Evolutionary conservation across 2,329 filamentous ascomycete genomes (phyloP), one percentile per base, ranked within the genome.

Genomic region (Pochonia chlamydosporia): DNA sequence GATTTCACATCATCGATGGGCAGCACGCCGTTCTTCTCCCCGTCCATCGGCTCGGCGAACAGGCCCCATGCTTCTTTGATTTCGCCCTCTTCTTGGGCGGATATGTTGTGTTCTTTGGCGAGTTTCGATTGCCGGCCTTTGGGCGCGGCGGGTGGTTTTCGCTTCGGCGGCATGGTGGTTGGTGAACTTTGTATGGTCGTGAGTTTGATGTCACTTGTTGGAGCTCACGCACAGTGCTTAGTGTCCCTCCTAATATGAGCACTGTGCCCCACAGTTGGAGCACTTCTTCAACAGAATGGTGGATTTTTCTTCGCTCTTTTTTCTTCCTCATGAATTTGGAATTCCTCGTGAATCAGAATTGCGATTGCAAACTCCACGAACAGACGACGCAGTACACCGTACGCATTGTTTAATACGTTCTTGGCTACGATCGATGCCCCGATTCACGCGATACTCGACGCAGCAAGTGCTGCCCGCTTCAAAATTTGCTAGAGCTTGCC

Each of bases 1-100:
- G 85, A 81, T 52, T 84, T 77, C 53, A 91, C 77, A 61, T 89
- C 84, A 57, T 74, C 73, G 4, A 78, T 81, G 11, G 79, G 78
- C 44, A 89, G 77, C 14, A 87, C 82, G 50, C 84, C 85, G 47
- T 85, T 72, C 60, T 89, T 88, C 58, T 91, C 84, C 44, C 85
- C 81, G 18, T 82, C 76, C 65, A 81, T 81, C 30, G 84, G 81
- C 55, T 85, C 77, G 1, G 83, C 73, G 64, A 97, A 99, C 7
- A 97, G 77, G 20, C 79, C 75, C 66, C 93, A 97, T 13, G 91
- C 91, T 66, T 96, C 91, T 59, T 82, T 84, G 62, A 99, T 96
- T 69, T 96, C 90, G 56, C 79, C 78, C 69, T 97, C 92, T 68
- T 96, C 86, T 54, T 85, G 81, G 35, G 84, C 85, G 13, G 82